phyloP scores from a whole-genome alignment of 345 rosid species.

The Dipteronia sinensis region DNA sequence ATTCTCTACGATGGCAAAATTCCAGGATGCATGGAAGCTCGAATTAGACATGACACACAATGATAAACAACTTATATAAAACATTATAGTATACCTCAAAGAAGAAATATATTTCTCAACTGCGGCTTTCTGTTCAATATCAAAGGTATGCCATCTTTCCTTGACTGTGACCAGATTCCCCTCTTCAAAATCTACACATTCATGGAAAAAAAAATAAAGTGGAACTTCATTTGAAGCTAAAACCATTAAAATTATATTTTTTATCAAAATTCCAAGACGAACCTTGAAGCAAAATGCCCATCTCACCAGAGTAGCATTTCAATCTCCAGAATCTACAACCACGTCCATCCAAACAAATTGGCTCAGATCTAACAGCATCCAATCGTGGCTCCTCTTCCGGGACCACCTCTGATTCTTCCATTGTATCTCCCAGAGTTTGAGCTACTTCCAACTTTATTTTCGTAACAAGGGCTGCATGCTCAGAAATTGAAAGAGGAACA shows the following conservation, averaged over 20 bases:
- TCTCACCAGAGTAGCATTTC: constrained; percentile 35
- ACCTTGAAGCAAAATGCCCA: constrained; percentile 72
- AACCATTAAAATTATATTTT: background rate
- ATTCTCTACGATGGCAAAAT: no score
- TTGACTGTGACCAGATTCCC: constrained; percentile 30
- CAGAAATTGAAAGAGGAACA: constrained; percentile 46
- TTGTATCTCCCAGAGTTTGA: constrained; percentile 47
- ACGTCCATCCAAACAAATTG: constrained; percentile 45
- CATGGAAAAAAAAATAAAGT: background rate
- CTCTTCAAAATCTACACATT: constrained; percentile 46
- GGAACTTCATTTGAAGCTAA: background rate
- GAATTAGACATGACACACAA: no score
- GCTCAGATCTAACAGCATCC: constrained; percentile 67
- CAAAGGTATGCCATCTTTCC: constrained; percentile 68
- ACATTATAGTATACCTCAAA: constrained; percentile 33
- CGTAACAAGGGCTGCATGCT: constrained; percentile 45
- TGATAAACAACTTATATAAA: no score
- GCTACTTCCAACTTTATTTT: constrained; percentile 48
- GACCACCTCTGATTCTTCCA: constrained; percentile 17
- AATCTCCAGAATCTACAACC: constrained; percentile 71
- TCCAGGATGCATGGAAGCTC: no score
- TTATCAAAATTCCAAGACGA: background rate
- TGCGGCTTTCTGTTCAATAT: constrained; percentile 52
- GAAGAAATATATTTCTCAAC: constrained; percentile 57
- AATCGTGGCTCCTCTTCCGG: constrained; percentile 42